Conservation (phyloP, 768 basidiomycete genomes). For the Pleurotus tuber-regium region DNA sequence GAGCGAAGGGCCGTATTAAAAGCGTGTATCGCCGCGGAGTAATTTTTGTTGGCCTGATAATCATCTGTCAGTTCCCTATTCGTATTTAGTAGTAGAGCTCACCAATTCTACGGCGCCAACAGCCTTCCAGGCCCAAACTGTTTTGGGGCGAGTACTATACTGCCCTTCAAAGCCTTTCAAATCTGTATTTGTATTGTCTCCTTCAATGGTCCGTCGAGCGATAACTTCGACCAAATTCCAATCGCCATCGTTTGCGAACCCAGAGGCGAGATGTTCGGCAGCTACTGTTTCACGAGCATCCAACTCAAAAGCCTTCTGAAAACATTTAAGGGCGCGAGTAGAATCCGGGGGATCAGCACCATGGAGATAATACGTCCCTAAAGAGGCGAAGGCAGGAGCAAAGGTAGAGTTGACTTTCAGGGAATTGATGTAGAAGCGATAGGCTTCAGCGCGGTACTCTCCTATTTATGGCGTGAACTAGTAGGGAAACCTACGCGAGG, state of each 20-base stretch:
- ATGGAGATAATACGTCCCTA: constrained; percentile 87
- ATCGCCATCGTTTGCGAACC: constrained; percentile 89
- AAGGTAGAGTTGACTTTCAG: constrained; percentile 73
- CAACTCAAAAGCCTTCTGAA: constrained; percentile 97
- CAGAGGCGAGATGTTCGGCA: constrained; percentile 78
- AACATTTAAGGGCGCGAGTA: constrained; percentile 88
- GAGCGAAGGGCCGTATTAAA: constrained; percentile 86
- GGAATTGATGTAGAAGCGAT: constrained; percentile 74
- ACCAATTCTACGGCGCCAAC: constrained; percentile 90
- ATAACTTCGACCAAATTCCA: constrained; percentile 97
- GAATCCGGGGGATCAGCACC: constrained; percentile 70
- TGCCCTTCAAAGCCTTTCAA: constrained; percentile 59
- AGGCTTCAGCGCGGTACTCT: constrained; percentile 59
- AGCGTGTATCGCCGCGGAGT: constrained; percentile 71
- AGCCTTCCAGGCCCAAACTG: constrained; percentile 99
- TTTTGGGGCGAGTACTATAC: constrained; percentile 65
- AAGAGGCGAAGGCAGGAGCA: constrained; percentile 90
- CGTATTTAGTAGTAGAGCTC: constrained; percentile 32
- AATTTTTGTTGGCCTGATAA: constrained; percentile 72
- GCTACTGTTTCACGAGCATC: constrained; percentile 87
- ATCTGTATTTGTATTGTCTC: constrained; percentile 21
- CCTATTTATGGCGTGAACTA: constrained; percentile 28
- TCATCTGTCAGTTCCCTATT: no score
- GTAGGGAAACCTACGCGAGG: not conserved
- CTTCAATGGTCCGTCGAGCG: constrained; percentile 89